Evolutionary conservation across 805 yeast species (phyloP), one percentile per base, ranked within the genome.

Genomic region (Starmera amethionina): DNA sequence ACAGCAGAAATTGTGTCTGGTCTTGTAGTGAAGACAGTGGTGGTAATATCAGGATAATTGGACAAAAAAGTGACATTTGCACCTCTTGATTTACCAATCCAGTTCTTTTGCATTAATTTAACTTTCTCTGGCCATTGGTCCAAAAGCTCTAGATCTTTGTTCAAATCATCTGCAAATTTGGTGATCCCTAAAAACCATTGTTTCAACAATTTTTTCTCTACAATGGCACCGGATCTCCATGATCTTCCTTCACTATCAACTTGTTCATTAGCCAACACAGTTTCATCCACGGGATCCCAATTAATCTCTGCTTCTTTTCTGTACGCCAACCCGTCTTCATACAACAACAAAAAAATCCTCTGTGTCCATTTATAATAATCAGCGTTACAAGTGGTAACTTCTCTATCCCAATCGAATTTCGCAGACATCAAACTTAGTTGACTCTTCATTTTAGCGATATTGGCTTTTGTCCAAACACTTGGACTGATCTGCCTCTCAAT

Each of bases 161-260:
- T 72, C 40, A 93, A 65, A 3, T 68, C 79, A 3, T 71, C 63
- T 1, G 95, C 95, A 60, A 75, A 88, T 44, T 80, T 70, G 1
- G 98, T 88, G 42, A 93, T 90, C 10, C 86, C 86, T 47, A 93
- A 68, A 51, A 90, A 93, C 98, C 98, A 93, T 58, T 93, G 98
- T 46, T 79, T 84, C 36, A 93, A 65, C 39, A 75, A 62, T 45
- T 69, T 72, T 60, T 86, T 87, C 58, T 93, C 97, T 0, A 90
- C 98, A 13, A 79, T 44, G 0, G 97, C 98, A 5, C 98, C 98
- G 3, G 96, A 87, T 59, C 98, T 74, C 98, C 98, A 93, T 0
- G 97, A 87, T 41, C 79, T 68, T 1, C 98, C 98, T 35, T 85
- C 74, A 2, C 80, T 59, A 58, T 93, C 98, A 3, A 93, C 97